These are phyloP conservation scores for Zasmidium cellare DNA, from an alignment of 2,329 filamentous ascomycete genomes.

Conservation along the genomic window DNA sequence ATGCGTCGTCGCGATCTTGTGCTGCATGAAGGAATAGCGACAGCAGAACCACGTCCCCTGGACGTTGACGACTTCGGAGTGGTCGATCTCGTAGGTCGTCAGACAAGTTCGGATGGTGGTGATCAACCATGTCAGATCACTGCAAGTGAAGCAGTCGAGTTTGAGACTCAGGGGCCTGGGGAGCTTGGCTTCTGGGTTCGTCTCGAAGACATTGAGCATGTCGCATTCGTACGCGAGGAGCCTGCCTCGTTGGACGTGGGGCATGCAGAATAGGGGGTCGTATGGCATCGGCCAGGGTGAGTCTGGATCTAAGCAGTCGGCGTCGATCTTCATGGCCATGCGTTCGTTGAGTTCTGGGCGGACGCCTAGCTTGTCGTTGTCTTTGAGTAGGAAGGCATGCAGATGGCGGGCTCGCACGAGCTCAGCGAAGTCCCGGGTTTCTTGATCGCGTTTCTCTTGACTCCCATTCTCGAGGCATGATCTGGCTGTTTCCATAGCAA, in stretches of 20 bases:
- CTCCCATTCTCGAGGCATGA: not conserved
- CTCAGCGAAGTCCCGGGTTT: not conserved
- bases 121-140: conserved; percentile 17
- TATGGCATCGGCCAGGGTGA: conserved; percentile 24
- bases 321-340: conserved; percentile 7
- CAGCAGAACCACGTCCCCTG: conserved; percentile 15
- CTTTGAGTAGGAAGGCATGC: not conserved
- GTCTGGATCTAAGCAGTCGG: conserved; percentile 9
- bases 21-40: conserved; percentile 14
- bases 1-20: conserved; percentile 19
- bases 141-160: conserved; percentile 13
- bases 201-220: conserved; percentile 11
- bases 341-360: not conserved
- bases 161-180: conserved; percentile 3
- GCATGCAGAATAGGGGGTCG: conserved; percentile 25
- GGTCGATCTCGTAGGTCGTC: conserved; percentile 13
- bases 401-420: not conserved
- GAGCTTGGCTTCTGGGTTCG: conserved; percentile 8
- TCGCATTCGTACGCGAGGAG: conserved; percentile 16
- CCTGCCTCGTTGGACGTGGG: conserved; percentile 21
- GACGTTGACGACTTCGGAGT: conserved; percentile 20
- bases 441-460: not conserved
- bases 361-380: not conserved
- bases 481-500: conserved; percentile 2
- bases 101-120: conserved; percentile 19